phyloP scores from a whole-genome alignment of 2,329 filamentous ascomycete genomes.

The Colletotrichum agaves region DNA sequence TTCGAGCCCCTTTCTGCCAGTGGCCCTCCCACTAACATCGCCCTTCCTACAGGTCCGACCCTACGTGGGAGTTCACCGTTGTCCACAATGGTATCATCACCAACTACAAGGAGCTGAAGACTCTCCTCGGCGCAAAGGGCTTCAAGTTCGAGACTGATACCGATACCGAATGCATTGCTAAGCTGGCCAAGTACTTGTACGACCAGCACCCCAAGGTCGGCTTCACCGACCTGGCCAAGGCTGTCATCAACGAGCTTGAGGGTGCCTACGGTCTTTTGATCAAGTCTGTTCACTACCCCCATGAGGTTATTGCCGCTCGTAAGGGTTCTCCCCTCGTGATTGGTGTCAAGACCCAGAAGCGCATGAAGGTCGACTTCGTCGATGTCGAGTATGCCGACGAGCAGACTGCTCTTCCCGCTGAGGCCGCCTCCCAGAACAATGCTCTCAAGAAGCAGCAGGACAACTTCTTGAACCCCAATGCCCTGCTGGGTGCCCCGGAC shows the following conservation, averaged over 20 bases:
- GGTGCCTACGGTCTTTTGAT: constrained; percentile 96
- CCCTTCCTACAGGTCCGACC: constrained; percentile 77
- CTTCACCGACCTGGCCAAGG: constrained; percentile 96
- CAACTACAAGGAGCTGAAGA: constrained; percentile 99
- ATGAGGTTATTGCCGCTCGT: constrained; percentile 96
- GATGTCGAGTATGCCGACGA: constrained; percentile 98
- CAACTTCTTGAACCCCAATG: constrained; percentile 73
- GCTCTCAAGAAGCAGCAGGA: constrained; percentile 89
- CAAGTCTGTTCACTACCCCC: constrained; percentile 98
- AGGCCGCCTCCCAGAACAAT: constrained; percentile 95
- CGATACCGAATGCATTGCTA: constrained; percentile 98
- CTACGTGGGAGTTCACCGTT: constrained; percentile 94
- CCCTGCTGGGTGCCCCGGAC: constrained; percentile 87
- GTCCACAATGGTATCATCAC: constrained; percentile 99
- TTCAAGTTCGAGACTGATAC: constrained; percentile 99
- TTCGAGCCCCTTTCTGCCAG: background rate
- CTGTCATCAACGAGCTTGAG: constrained; percentile 97
- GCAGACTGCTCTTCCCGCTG: constrained; percentile 83
- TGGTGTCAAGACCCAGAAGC: constrained; percentile 95
- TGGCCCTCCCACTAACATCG: constrained; percentile 36
- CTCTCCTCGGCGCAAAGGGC: constrained; percentile 90
- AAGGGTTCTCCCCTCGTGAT: constrained; percentile 98
- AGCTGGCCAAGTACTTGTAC: constrained; percentile 98
- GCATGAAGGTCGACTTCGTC: constrained; percentile 99
- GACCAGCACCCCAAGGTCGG: constrained; percentile 93